These are phyloP conservation scores for Phytophthora chlamydospora DNA, from an alignment of 352 stramenopile species.

Conservation along the genomic window DNA sequence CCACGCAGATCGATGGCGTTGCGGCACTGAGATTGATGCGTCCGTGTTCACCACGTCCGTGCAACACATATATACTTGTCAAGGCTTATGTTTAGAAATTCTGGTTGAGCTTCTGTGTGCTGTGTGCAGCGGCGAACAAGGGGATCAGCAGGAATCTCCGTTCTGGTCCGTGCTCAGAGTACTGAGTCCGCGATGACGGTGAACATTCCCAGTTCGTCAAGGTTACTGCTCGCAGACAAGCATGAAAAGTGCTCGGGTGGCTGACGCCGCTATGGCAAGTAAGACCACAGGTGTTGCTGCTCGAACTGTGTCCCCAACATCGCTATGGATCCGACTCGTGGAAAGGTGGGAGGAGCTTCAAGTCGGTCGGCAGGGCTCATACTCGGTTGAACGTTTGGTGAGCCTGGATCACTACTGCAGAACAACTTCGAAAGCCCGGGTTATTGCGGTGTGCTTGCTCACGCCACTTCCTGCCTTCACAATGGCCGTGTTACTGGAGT, in stretches of 20 bases:
- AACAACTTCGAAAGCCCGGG: slow-evolving; percentile 14
- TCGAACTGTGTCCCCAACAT: background rate
- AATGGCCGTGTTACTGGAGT: slow-evolving; percentile 12
- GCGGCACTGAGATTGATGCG: too few species aligned
- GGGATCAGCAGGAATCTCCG: background rate
- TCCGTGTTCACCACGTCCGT: background rate
- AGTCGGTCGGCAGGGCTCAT: slow-evolving; percentile 21
- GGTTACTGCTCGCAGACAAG: background rate
- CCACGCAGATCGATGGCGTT: too few species aligned
- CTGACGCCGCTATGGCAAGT: background rate
- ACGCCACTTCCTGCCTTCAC: slow-evolving; percentile 16
- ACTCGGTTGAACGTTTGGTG: slow-evolving; percentile 18
- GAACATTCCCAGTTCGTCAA: slow-evolving; percentile 1
- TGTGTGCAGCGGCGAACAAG: too few species aligned
- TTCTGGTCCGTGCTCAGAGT: background rate
- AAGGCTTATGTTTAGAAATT: slow-evolving; percentile 7
- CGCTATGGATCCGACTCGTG: slow-evolving; percentile 3
- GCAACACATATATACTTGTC: slow-evolving; percentile 1
- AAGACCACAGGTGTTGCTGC: background rate
- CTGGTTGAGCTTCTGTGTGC: background rate
- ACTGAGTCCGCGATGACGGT: background rate
- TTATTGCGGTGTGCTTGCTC: slow-evolving; percentile 17
- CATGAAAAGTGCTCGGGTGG: slow-evolving; percentile 1
- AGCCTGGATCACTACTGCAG: slow-evolving; percentile 27
- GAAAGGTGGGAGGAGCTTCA: slow-evolving; percentile 15